These are phyloP conservation scores for Lanmaoa rubissima DNA, from an alignment of 768 basidiomycete species.

Conservation along the genomic window DNA sequence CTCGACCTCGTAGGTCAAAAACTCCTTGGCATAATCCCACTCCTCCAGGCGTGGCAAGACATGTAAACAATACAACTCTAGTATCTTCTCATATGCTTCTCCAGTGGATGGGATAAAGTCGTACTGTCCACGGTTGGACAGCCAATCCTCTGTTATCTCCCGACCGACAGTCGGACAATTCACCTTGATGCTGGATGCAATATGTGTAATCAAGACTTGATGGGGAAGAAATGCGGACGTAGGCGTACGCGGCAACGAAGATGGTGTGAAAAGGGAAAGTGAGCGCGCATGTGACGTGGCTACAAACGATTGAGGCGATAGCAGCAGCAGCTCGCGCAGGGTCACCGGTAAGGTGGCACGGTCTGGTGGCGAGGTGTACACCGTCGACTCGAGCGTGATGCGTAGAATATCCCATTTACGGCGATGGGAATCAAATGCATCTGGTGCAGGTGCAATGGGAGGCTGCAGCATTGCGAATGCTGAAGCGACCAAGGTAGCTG, in stretches of 20 bases:
- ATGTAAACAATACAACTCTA: slow-evolving; percentile 75
- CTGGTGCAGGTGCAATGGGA: slow-evolving; percentile 33
- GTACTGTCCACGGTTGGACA: slow-evolving; percentile 53
- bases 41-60: slow-evolving; percentile 70
- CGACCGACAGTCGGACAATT: slow-evolving; percentile 60
- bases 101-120: slow-evolving; percentile 31
- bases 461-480: slow-evolving; percentile 63
- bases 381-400: slow-evolving; percentile 75
- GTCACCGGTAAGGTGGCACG: slow-evolving; percentile 44
- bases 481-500: slow-evolving; percentile 61
- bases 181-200: slow-evolving; percentile 67
- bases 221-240: slow-evolving; percentile 62
- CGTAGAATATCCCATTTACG: slow-evolving; percentile 87
- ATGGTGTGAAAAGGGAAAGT: slow-evolving; percentile 63
- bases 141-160: slow-evolving; percentile 75
- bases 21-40: slow-evolving; percentile 80
- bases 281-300: slow-evolving; percentile 61
- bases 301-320: slow-evolving; percentile 59
- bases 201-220: slow-evolving; percentile 66
- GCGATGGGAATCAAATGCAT: slow-evolving; percentile 49
- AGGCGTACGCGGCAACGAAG: slow-evolving; percentile 35
- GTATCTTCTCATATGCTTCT: slow-evolving; percentile 68
- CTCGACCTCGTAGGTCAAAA: slow-evolving; percentile 68
- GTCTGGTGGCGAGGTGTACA: slow-evolving; percentile 56
- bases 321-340: slow-evolving; percentile 50